These are phyloP conservation scores for Fusarium concolor DNA, from an alignment of 2,329 filamentous ascomycete species.

Conservation along the genomic window DNA sequence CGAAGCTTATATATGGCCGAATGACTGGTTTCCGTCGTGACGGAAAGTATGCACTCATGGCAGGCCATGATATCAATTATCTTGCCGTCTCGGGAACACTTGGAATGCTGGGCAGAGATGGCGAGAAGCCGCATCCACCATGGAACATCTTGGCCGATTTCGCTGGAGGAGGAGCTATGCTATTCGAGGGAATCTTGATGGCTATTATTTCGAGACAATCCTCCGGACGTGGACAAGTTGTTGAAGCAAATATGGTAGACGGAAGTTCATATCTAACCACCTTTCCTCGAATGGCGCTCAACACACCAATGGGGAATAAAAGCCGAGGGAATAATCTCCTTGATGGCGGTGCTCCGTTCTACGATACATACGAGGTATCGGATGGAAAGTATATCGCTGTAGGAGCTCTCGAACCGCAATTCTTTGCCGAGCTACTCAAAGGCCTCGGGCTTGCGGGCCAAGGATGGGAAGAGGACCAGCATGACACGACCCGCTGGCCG, in stretches of 20 bases:
- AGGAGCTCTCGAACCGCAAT: conserved; percentile 90
- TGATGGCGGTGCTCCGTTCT: conserved; percentile 88
- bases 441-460: conserved; percentile 70
- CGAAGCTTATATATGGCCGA: conserved; percentile 80
- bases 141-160: conserved; percentile 91
- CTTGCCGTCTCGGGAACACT: conserved; percentile 87
- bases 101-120: conserved; percentile 76
- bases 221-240: conserved; percentile 82
- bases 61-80: conserved; percentile 97
- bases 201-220: conserved; percentile 75
- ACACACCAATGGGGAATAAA: conserved; percentile 70
- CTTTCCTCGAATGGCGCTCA: conserved; percentile 77
- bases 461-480: conserved; percentile 64
- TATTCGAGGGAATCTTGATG: conserved; percentile 84
- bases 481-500: conserved; percentile 75
- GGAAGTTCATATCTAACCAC: conserved; percentile 82
- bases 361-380: conserved; percentile 87
- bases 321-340: conserved; percentile 80
- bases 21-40: conserved; percentile 92
- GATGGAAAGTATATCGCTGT: conserved; percentile 86
- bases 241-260: conserved; percentile 98
- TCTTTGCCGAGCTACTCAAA: conserved; percentile 76
- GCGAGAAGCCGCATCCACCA: conserved; percentile 80
- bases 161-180: conserved; percentile 84
- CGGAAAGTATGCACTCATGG: conserved; percentile 87